Conservation (phyloP, 1,139 yeast species). For the Kodamaea sp. region DNA sequence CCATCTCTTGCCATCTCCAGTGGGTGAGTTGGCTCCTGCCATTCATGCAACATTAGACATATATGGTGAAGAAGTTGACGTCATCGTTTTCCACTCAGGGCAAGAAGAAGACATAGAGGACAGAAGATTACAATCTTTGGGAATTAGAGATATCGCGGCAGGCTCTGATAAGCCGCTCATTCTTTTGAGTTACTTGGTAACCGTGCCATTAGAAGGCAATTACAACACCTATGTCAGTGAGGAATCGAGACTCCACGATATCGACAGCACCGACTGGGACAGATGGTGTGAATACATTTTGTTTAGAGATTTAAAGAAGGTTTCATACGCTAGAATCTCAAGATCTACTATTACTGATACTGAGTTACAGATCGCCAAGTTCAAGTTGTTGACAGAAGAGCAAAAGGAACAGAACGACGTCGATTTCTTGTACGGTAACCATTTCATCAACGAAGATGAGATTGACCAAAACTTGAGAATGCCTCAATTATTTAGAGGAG, state of each 20-base stretch:
- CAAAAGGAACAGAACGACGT: slow-evolving; percentile 39
- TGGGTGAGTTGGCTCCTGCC: slow-evolving; percentile 97
- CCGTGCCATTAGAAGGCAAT: slow-evolving; percentile 83
- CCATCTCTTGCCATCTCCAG: slow-evolving; percentile 90
- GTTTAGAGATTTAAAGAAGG: slow-evolving; percentile 81
- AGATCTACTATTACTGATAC: slow-evolving; percentile 96
- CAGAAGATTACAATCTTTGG: slow-evolving; percentile 81
- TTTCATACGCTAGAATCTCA: slow-evolving; percentile 92
- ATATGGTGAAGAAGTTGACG: slow-evolving; percentile 83
- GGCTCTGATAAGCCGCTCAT: slow-evolving; percentile 74
- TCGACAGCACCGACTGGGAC: slow-evolving; percentile 92
- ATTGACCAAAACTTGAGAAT: slow-evolving; percentile 68
- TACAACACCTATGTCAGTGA: slow-evolving; percentile 89
- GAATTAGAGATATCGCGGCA: slow-evolving; percentile 79
- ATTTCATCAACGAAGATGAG: slow-evolving; percentile 53
- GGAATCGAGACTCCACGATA: slow-evolving; percentile 83
- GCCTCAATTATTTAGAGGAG: slow-evolving; percentile 86
- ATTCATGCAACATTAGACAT: slow-evolving; percentile 93
- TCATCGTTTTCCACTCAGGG: slow-evolving; percentile 96
- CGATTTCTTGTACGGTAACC: slow-evolving; percentile 52
- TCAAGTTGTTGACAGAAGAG: slow-evolving; percentile 59
- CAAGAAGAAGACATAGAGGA: slow-evolving; percentile 98
- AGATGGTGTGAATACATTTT: slow-evolving; percentile 98
- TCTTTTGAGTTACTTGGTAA: slow-evolving; percentile 84
- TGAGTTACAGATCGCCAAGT: slow-evolving; percentile 93